Percentiles rank a stretch among this genome's conserved stretches.
Evolutionary conservation across 257 asterid genomes (phyloP).

Genomic region (Solanum ossicruentum): DNA sequence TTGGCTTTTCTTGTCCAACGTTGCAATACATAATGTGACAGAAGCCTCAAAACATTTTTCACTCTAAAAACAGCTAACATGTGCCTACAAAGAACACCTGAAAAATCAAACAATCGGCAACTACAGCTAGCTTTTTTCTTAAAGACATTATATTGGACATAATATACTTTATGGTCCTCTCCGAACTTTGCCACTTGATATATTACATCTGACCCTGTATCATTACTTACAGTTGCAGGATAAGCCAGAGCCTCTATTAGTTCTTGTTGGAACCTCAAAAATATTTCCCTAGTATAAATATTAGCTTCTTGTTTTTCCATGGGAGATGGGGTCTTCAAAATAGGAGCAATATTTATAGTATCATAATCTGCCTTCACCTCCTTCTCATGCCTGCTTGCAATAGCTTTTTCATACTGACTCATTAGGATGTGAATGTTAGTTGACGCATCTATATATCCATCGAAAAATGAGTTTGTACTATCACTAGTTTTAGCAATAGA

Average conservation of each 20-base stretch:
- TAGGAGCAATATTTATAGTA: constrained; percentile 51
- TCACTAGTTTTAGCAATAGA: constrained; percentile 71
- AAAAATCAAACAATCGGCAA: constrained; percentile 83
- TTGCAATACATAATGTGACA: constrained; percentile 58
- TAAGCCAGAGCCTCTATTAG: constrained; percentile 70
- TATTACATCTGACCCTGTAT: constrained; percentile 53
- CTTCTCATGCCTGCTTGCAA: constrained; percentile 89
- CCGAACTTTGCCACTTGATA: constrained; percentile 76
- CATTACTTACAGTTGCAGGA: constrained; percentile 64
- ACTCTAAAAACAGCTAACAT: constrained; percentile 78
- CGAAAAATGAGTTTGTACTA: constrained; percentile 78
- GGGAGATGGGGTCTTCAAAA: constrained; percentile 82
- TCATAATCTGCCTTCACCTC: constrained; percentile 92
- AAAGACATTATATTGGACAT: constrained; percentile 64
- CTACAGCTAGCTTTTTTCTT: constrained; percentile 77
- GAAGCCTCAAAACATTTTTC: constrained; percentile 81
- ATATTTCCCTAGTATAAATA: constrained; percentile 66
- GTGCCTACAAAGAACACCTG: constrained; percentile 86
- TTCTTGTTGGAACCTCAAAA: constrained; percentile 77
- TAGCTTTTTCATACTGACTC: constrained; percentile 76
- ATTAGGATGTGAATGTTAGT: constrained; percentile 68
- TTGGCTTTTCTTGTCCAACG: constrained; percentile 91
- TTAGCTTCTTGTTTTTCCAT: constrained; percentile 94
- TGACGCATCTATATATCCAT: constrained; percentile 87
- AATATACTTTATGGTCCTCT: constrained; percentile 63